These are phyloP conservation scores for Glonium stellatum DNA, from an alignment of 495 filamentous ascomycete species.

Conservation along the genomic window DNA sequence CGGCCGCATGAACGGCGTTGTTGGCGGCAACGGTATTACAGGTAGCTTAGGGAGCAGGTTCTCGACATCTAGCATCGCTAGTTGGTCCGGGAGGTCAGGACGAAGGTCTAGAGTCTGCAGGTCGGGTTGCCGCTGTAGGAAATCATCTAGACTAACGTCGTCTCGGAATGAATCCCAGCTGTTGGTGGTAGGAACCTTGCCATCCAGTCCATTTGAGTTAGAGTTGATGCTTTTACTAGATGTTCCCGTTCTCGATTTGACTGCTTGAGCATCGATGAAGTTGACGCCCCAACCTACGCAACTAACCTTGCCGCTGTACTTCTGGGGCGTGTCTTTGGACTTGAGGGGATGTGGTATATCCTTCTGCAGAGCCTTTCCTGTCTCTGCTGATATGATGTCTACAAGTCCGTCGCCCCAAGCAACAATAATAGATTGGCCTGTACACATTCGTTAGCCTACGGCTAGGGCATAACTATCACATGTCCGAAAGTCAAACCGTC, in stretches of 20 bases:
- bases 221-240: slow-evolving; percentile 1
- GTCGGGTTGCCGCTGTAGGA: slow-evolving; percentile 29
- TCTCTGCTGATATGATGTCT: slow-evolving; percentile 66
- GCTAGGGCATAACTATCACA: not conserved
- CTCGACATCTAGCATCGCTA: slow-evolving; percentile 72
- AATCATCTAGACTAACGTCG: slow-evolving; percentile 30
- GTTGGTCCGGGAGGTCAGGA: slow-evolving; percentile 64
- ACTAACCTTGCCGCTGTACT: slow-evolving; percentile 39
- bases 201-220: slow-evolving; percentile 2
- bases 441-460: not conserved
- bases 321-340: not conserved
- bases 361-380: slow-evolving; percentile 63
- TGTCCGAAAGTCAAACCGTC: not conserved
- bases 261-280: slow-evolving; percentile 50
- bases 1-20: slow-evolving; percentile 11
- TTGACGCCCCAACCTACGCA: slow-evolving; percentile 71
- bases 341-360: slow-evolving; percentile 7
- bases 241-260: slow-evolving; percentile 39
- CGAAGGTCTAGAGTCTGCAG: slow-evolving; percentile 23
- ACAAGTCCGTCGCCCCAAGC: slow-evolving; percentile 68
- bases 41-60: slow-evolving; percentile 74
- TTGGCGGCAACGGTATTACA: slow-evolving; percentile 45
- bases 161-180: slow-evolving; percentile 19
- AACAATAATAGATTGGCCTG: slow-evolving; percentile 68
- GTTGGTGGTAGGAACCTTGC: slow-evolving; percentile 5